A percentile compares a stretch with the other conserved stretches of the same genome.
These are phyloP conservation scores for Cephalotrichum gorgonifer DNA, from an alignment of 2,329 filamentous ascomycete species.

Conservation along the genomic window DNA sequence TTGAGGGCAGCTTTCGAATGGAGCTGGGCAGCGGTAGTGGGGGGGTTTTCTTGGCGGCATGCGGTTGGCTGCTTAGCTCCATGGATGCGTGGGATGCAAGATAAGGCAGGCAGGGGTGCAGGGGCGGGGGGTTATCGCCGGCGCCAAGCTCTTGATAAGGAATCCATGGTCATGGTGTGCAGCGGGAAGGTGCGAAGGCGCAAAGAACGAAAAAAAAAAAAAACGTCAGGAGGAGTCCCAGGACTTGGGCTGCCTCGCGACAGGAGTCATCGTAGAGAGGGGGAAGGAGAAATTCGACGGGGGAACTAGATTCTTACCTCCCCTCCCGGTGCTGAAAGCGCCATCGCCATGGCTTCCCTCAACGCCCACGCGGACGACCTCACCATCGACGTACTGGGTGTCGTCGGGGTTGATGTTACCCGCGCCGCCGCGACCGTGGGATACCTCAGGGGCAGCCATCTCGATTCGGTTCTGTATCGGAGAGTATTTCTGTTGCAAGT, in stretches of 20 bases:
- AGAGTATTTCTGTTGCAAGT: background rate
- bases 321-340: conserved; percentile 47
- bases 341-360: conserved; percentile 48
- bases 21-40: background rate
- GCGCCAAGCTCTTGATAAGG: background rate
- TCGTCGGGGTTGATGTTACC: conserved; percentile 50
- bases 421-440: conserved; percentile 50
- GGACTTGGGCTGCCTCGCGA: background rate
- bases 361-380: conserved; percentile 44
- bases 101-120: background rate
- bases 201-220: background rate
- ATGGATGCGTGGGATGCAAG: conserved; percentile 1
- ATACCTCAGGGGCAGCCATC: conserved; percentile 35
- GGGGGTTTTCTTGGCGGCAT: background rate
- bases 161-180: background rate
- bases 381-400: conserved; percentile 51
- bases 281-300: background rate
- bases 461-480: background rate
- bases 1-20: background rate
- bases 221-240: background rate
- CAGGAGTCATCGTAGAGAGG: background rate
- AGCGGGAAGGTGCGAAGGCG: too few species aligned
- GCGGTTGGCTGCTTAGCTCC: background rate
- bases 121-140: background rate
- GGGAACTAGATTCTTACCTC: conserved; percentile 29